These are phyloP conservation scores for Lipomyces chichibuensis DNA, from an alignment of 805 yeast species.

Conservation along the genomic window DNA sequence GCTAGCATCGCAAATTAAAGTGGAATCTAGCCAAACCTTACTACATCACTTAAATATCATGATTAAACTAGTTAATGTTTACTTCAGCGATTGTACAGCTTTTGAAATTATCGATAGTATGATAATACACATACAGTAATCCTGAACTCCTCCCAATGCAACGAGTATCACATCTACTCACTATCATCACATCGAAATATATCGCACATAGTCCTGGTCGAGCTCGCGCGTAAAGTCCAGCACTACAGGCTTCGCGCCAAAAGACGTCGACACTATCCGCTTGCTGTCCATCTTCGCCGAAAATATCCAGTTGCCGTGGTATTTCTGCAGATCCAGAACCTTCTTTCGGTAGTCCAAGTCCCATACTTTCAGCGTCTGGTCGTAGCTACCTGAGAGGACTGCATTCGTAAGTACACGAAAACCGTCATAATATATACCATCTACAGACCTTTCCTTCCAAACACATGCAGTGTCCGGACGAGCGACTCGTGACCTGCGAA, in stretches of 20 bases:
- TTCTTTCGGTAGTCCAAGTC: conserved; percentile 40
- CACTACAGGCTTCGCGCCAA: conserved; percentile 43
- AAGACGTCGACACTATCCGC: conserved; percentile 43
- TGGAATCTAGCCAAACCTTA: no score
- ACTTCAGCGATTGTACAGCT: background rate
- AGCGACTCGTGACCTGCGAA: conserved; percentile 84
- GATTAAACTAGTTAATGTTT: no score
- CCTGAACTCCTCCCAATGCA: conserved; percentile 1
- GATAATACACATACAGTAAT: background rate
- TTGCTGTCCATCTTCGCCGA: conserved; percentile 41
- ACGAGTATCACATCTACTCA: background rate
- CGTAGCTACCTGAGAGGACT: conserved; percentile 46
- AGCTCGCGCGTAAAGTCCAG: conserved; percentile 43
- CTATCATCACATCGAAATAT: conserved; percentile 1
- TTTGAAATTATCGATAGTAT: background rate
- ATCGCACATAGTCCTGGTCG: conserved; percentile 34
- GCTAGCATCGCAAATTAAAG: background rate
- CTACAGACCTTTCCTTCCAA: conserved; percentile 29
- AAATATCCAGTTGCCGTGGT: conserved; percentile 45
- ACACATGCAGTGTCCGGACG: conserved; percentile 57
- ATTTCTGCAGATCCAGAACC: conserved; percentile 39
- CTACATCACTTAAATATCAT: no score
- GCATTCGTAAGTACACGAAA: background rate
- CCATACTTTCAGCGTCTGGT: conserved; percentile 46
- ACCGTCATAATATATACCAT: background rate